Base-by-base conservation (phyloP, 2,329 filamentous ascomycete genomes). In the Penicillium capsulatum region DNA sequence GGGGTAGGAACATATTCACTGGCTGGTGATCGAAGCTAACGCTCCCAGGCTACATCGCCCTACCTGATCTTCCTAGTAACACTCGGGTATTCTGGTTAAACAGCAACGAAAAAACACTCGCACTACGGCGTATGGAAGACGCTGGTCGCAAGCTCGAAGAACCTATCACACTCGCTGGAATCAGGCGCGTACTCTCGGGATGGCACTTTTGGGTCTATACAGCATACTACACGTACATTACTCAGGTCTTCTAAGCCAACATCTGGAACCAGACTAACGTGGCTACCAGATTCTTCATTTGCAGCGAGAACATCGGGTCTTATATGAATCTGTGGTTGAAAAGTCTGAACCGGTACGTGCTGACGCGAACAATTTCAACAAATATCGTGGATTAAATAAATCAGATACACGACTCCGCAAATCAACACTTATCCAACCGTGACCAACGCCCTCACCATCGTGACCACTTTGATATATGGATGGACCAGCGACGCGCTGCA, bases 311-410 rank as follows among this genome's bases (percentile, higher is more conserved):
- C 16, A 17, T 32, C 14, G 30, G 15, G 3, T 32, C 9, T 4
- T 32, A 32, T 6, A 32, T 32, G 30, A 32, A 32, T 11, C 30
- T 32, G 10, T 32, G 30, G 30, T 11, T 32, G n/a, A 17, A 32
- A 6, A 32, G 30, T 17, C 30, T 32, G 15, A 17, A 17, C 11
- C 22, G 22, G 22, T 32, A 32, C 7, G 30, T 32, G 15, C 6
- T 13, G 7, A 30, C 28, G 10, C 6, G 7, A 7, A 7, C 14
- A 6, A 30, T 30, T 30, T 7, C 22, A 11, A 11, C 7, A 7
- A 11, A 7, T 24, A 11, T 24, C 7, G 7, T 7, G 14, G 28
- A 30, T 11, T 30, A 30, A n/a, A 6, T 7, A 13, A 7, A 30
- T 5, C 13, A 32, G 30, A 16, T 32, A 32, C 15, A 32, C 30